Percentiles rank a stretch among this genome's conserved stretches.
Conservation (phyloP, 2,329 filamentous ascomycete genomes). For the Neonectria punicea region DNA sequence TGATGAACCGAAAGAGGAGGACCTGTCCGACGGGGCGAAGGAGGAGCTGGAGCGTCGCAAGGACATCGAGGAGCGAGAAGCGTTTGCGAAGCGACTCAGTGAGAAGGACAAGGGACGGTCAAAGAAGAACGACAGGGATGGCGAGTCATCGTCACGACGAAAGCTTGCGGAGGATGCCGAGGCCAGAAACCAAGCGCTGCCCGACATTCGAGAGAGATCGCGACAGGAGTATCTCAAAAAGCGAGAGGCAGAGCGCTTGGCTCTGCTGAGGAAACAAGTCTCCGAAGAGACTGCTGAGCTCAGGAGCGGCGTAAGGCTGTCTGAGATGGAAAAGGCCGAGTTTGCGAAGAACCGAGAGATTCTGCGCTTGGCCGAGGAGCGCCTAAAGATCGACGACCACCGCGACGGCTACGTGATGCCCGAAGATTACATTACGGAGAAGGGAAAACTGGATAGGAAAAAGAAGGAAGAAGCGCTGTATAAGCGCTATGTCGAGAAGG, state of each 20-base stretch:
- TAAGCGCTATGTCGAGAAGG: slow-evolving; percentile 87
- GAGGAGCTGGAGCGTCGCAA: slow-evolving; percentile 68
- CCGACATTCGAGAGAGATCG: slow-evolving; percentile 83
- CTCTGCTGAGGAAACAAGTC: slow-evolving; percentile 89
- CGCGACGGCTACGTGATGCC: slow-evolving; percentile 92
- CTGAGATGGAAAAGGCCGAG: slow-evolving; percentile 82
- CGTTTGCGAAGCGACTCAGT: slow-evolving; percentile 79
- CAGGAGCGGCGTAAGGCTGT: slow-evolving; percentile 78
- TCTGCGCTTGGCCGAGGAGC: slow-evolving; percentile 82
- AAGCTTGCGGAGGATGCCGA: slow-evolving; percentile 64
- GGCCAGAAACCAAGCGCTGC: slow-evolving; percentile 76
- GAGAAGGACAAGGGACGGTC: slow-evolving; percentile 76
- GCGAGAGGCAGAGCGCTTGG: slow-evolving; percentile 85
- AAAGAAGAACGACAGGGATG: slow-evolving; percentile 72
- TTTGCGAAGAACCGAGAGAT: slow-evolving; percentile 91
- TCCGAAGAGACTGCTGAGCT: slow-evolving; percentile 87
- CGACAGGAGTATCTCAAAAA: slow-evolving; percentile 95
- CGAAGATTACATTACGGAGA: slow-evolving; percentile 94
- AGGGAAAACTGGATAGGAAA: slow-evolving; percentile 86
- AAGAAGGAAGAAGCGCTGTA: slow-evolving; percentile 92
- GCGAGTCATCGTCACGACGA: slow-evolving; percentile 67
- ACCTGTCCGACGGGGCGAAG: slow-evolving; percentile 69
- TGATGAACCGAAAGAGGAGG: slow-evolving; percentile 57
- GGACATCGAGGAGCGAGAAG: slow-evolving; percentile 80
- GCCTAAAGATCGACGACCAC: slow-evolving; percentile 89